Conservation (phyloP, 2,329 filamentous ascomycete genomes). For the Aspergillus hortae region DNA sequence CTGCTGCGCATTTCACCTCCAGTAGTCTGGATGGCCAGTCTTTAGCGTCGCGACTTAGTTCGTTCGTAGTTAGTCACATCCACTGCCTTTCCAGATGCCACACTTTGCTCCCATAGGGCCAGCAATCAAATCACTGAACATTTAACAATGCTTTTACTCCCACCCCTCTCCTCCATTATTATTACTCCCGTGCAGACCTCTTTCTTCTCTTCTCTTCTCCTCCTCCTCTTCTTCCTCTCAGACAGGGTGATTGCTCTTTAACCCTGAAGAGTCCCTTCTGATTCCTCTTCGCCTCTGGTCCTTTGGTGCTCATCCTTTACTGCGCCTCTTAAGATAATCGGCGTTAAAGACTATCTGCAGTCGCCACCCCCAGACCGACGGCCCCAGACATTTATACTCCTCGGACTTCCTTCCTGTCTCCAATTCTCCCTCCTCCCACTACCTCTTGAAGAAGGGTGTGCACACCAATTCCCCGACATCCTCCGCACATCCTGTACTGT, state of each 20-base stretch:
- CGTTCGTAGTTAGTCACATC: conserved; percentile 18
- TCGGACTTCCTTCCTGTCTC: background rate
- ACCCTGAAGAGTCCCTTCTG: too few relatives aligned
- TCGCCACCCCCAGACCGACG: background rate
- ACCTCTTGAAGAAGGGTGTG: too few relatives aligned
- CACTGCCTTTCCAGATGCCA: conserved; percentile 15
- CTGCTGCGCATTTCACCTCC: conserved; percentile 14
- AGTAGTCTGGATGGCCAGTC: conserved; percentile 17
- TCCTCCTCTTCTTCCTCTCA: too few relatives aligned
- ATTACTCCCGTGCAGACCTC: conserved; percentile 9
- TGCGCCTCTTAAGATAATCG: background rate
- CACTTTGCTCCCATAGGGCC: conserved; percentile 19
- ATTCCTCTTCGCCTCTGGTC: background rate
- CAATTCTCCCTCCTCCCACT: background rate
- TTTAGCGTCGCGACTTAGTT: conserved; percentile 16
- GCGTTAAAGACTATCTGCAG: background rate
- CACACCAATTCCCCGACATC: too few relatives aligned
- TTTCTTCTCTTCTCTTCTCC: conserved; percentile 1
- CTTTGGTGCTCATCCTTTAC: background rate
- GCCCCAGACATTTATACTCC: background rate
- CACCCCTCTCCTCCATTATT: conserved; percentile 15
- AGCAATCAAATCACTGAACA: conserved; percentile 27
- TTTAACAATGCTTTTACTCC: conserved; percentile 26
- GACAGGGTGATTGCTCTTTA: too few relatives aligned
- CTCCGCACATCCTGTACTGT: background rate